Evolutionary conservation across 2,329 filamentous ascomycete genomes (phyloP), one percentile per base, ranked within the genome.

Genomic region (Juglanconis oblonga): DNA sequence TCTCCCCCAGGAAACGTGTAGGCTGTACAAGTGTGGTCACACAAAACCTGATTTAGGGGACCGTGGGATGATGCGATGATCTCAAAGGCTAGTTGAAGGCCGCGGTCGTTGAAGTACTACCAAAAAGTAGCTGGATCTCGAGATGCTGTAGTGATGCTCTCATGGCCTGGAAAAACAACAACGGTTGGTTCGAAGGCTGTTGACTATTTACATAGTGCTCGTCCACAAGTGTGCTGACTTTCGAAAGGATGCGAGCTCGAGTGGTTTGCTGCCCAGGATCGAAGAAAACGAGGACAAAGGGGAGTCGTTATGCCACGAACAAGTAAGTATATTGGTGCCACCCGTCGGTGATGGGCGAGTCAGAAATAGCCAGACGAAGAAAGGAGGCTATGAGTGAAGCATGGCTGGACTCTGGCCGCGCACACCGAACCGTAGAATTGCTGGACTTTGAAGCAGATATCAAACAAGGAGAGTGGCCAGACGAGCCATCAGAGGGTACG

Each of bases 371-470:
- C 17, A 48, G 57, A 33, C 36, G 50, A 58, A 40, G 47, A 29
- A 11, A 13, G 11, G 40, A n/a, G 44, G n/a, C 40, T 62, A 62
- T 52, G 40, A 36, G 32, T 24, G 33, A 24, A 50, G 55, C 59
- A 62, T 55, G 47, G 38, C 38, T 13, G 24, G 17, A 5, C 9
- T 24, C 17, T 52, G 45, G 31, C 48, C 33, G 50, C 10, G 40
- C 51, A 40, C 38, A 42, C 14, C n/a, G 48, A 17, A 58, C 42
- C 35, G 51, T 58, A 36, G 10, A 35, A 45, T 53, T 36, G 24
- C 50, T 40, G 36, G 49, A 47, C 24, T 57, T 32, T 49, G 47
- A 61, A 36, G 55, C 59, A 62, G 56, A 48, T 47, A 54, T 55
- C 36, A 55, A 55, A 38, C 36, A 53, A 55, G 35, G 29, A 54